A percentile compares a stretch with the other conserved stretches of the same genome.
These are phyloP conservation scores for Saussurea involucrata DNA, from an alignment of 129 eudicot species.

Conservation along the genomic window DNA sequence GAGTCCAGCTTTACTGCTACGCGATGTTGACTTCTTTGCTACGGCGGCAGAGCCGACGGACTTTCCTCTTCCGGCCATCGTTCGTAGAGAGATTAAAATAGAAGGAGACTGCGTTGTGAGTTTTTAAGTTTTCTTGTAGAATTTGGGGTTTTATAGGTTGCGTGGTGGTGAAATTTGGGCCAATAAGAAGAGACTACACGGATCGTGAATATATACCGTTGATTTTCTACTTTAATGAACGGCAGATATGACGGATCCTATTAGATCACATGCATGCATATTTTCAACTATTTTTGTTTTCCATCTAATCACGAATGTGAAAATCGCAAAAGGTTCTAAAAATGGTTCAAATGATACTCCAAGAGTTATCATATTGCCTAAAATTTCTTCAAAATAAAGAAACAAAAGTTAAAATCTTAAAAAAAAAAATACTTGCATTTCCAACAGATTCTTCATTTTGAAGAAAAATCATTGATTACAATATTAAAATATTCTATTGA, in stretches of 20 bases:
- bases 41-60: constrained; percentile 28
- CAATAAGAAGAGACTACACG: constrained; percentile 13
- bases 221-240: neutral
- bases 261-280: neutral
- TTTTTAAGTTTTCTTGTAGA: neutral
- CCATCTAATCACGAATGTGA: too few species aligned
- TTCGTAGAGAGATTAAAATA: neutral
- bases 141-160: constrained; percentile 12
- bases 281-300: neutral
- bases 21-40: constrained; percentile 40
- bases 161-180: neutral
- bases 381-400: too few species aligned
- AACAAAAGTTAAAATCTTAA: too few species aligned
- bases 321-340: too few species aligned
- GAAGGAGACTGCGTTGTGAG: neutral
- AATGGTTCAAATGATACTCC: too few species aligned
- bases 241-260: constrained; percentile 12
- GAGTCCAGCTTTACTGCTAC: constrained; percentile 54
- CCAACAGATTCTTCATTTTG: too few species aligned
- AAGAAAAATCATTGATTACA: too few species aligned
- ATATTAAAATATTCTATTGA: too few species aligned
- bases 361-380: too few species aligned
- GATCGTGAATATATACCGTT: constrained; percentile 7
- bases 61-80: constrained; percentile 57
- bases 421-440: too few species aligned